These are phyloP conservation scores for Salvia miltiorrhiza DNA, from an alignment of 257 asterid genomes.

Conservation along the genomic window DNA sequence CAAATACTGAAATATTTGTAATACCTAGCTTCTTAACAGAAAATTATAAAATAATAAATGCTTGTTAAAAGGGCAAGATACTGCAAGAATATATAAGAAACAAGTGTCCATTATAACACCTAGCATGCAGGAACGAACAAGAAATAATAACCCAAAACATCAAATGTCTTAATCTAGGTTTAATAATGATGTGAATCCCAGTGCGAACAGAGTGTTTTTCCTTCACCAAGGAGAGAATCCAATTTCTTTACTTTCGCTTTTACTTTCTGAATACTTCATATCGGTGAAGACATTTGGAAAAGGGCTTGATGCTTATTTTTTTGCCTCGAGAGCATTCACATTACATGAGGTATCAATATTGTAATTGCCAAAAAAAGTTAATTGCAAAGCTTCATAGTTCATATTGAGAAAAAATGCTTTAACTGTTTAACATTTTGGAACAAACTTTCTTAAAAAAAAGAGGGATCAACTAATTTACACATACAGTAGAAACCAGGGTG, in stretches of 20 bases:
- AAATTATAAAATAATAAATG: not conserved
- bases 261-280: not conserved
- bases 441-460: not conserved
- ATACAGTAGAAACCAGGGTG: not conserved
- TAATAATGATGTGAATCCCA: not conserved
- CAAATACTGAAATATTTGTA: too few relatives aligned
- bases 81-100: not conserved
- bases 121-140: not conserved
- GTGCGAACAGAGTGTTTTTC: not conserved
- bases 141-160: not conserved
- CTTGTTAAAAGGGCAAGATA: conserved; percentile 3
- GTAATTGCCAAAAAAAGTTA: not conserved
- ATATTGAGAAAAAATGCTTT: not conserved
- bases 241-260: not conserved
- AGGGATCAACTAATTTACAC: not conserved
- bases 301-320: not conserved
- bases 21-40: too few relatives aligned
- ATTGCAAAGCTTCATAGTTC: not conserved
- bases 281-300: not conserved
- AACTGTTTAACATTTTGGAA: not conserved
- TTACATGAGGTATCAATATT: not conserved
- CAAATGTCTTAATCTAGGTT: not conserved
- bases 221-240: not conserved
- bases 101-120: not conserved
- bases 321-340: not conserved